Evolutionary conservation across 345 rosid species (phyloP), one percentile per base, ranked within the genome.

Genomic region (Dipteronia dyeriana): DNA sequence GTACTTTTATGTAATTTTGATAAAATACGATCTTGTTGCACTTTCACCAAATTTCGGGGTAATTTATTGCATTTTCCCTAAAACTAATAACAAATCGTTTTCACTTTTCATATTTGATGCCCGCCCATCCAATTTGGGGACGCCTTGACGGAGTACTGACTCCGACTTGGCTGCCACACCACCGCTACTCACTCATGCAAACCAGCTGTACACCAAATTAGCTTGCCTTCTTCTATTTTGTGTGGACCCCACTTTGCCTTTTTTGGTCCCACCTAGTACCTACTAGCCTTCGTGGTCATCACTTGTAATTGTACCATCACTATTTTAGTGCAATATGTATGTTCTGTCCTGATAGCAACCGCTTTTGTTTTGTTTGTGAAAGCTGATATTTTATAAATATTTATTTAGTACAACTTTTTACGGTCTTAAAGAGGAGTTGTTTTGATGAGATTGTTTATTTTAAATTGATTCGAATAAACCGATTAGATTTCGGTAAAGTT

Each of bases 131-230:
- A 56, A 11, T 34, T 34, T 49, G 51, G 9, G 38, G 53, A n/a
- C 67, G 61, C 45, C 5, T 9, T 73, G 17, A 4, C 41, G 53
- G 68, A 6, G 38, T 6, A 34, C 38, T 34, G 38, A 34, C 38
- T 34, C 38, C 0, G 38, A 31, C 34, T 31, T 31, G 34, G 34
- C 34, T 31, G 34, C 34, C 34, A 34, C 38, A 3, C 6, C 38
- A 34, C 54, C 43, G 51, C 60, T 10, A 47, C 14, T 73, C 59
- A 53, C 31, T 72, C 13, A 23, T 49, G 68, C 25, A 34, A 66
- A 23, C 66, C 78, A 75, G 78, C 78, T 75, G 78, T 66, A 6
- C 19, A 29, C 68, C 59, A 45, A 43, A 26, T 41, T 26, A 9
- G 1, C 17, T 57, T 38, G 51, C 5, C 66, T 5, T 56, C 45